A percentile compares a stretch with the other conserved stretches of the same genome.
phyloP scores from a whole-genome alignment of 176 grass and related monocot species.

The Oryza officinalis region DNA sequence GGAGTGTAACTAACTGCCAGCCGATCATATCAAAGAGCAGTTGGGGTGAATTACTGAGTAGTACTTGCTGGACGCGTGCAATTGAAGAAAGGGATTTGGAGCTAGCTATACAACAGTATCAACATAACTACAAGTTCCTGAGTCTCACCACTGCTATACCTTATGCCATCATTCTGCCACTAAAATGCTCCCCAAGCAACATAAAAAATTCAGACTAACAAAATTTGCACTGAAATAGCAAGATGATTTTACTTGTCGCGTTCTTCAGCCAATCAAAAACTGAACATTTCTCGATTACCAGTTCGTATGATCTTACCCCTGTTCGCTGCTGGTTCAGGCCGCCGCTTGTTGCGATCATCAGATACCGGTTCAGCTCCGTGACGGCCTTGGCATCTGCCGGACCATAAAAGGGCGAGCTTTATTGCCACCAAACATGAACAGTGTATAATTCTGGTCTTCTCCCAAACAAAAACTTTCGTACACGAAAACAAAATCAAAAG shows the following conservation, averaged over 20 bases:
- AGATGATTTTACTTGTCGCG: background rate
- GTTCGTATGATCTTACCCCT: slow-evolving; percentile 69
- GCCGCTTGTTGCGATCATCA: slow-evolving; percentile 96
- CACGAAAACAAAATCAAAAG: slow-evolving; percentile 14
- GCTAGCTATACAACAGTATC: background rate
- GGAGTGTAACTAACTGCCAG: slow-evolving; percentile 23
- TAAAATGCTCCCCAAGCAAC: background rate
- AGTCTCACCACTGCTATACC: slow-evolving; percentile 16
- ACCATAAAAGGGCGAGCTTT: slow-evolving; percentile 18
- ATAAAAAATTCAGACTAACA: background rate
- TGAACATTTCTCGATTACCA: background rate
- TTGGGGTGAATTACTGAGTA: slow-evolving; percentile 35
- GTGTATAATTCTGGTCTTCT: background rate
- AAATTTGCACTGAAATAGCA: background rate
- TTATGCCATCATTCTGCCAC: background rate
- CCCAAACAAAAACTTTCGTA: slow-evolving; percentile 4
- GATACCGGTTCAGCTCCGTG: slow-evolving; percentile 64
- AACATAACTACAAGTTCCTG: slow-evolving; percentile 19
- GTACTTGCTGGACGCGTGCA: slow-evolving; percentile 42
- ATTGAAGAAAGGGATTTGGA: slow-evolving; percentile 33
- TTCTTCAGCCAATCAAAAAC: slow-evolving; percentile 15
- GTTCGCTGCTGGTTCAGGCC: slow-evolving; percentile 97
- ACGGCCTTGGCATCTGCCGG: slow-evolving; percentile 50
- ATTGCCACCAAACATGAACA: slow-evolving; percentile 13
- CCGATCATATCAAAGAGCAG: slow-evolving; percentile 23